phyloP scores from a whole-genome alignment of 73 alveolate species.

The Breviolum minutum region DNA sequence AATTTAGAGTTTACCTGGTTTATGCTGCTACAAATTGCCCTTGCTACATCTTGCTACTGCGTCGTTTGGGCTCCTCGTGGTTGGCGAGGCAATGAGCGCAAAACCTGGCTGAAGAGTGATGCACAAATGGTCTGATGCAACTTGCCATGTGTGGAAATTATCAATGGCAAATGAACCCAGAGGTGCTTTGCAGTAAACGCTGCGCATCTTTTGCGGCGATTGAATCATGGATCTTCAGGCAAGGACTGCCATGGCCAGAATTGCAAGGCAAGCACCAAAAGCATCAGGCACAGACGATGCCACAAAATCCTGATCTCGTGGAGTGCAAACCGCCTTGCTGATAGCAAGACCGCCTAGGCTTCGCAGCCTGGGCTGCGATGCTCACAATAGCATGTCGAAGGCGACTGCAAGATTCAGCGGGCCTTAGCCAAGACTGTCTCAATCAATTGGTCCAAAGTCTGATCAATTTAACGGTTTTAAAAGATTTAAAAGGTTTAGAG shows the following conservation, averaged over 20 bases:
- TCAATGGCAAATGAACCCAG: neutral
- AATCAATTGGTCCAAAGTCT: neutral
- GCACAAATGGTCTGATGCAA: neutral
- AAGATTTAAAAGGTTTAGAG: too few relatives aligned
- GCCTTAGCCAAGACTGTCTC: neutral
- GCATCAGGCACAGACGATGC: constrained; percentile 5
- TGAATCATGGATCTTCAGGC: neutral
- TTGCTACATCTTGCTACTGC: neutral
- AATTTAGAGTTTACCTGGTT: too few relatives aligned
- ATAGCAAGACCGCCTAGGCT: neutral
- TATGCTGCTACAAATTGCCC: too few relatives aligned
- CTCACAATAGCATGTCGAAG: constrained; percentile 73
- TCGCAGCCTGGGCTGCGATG: neutral
- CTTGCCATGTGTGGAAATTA: neutral
- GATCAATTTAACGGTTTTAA: too few relatives aligned
- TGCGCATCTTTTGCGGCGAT: neutral
- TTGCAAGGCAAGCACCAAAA: neutral
- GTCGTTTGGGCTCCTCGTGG: constrained; percentile 59
- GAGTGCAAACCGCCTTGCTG: neutral
- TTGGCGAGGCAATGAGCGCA: constrained; percentile 72
- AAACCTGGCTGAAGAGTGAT: constrained; percentile 11
- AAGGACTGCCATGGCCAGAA: constrained; percentile 28
- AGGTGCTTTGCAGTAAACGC: neutral
- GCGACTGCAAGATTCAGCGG: constrained; percentile 90
- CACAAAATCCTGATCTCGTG: constrained; percentile 17